Evolutionary conservation across 2,329 filamentous ascomycete species (phyloP).

Genomic region (Diaporthe sp.): DNA sequence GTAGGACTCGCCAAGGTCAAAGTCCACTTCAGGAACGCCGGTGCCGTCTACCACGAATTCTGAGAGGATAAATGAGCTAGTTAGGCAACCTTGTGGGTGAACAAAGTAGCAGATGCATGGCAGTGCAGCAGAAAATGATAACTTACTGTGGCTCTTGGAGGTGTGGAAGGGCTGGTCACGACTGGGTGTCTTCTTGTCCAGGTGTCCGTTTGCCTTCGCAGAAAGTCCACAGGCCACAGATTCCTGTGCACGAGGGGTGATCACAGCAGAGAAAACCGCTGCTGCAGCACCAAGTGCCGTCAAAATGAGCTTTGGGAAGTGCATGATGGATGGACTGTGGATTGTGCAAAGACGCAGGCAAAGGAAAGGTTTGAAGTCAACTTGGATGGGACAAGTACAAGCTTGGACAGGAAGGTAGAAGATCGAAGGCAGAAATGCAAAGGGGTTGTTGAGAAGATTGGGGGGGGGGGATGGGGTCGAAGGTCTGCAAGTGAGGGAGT

Average conservation of each 20-base stretch:
- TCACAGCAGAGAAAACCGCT: neutral
- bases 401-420: no score
- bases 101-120: accelerated
- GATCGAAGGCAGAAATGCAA: neutral
- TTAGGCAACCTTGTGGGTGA: accelerated
- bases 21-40: conserved; percentile 76
- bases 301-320: neutral
- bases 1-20: conserved; percentile 77
- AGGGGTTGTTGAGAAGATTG: neutral
- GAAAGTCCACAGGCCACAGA: neutral
- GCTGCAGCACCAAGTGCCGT: conserved; percentile 10
- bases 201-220: neutral
- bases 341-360: neutral
- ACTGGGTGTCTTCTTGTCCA: conserved; percentile 9
- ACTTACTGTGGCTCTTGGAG: conserved; percentile 37
- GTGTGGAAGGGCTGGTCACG: conserved; percentile 22
- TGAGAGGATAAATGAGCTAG: no score
- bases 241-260: conserved; percentile 14
- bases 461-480: no score
- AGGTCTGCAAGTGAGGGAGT: neutral
- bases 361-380: neutral
- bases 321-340: conserved; percentile 2
- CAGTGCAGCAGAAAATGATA: neutral
- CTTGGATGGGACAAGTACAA: no score
- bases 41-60: conserved; percentile 76